Conservation (phyloP, 352 stramenopile species). For the Globisporangium irregulare region DNA sequence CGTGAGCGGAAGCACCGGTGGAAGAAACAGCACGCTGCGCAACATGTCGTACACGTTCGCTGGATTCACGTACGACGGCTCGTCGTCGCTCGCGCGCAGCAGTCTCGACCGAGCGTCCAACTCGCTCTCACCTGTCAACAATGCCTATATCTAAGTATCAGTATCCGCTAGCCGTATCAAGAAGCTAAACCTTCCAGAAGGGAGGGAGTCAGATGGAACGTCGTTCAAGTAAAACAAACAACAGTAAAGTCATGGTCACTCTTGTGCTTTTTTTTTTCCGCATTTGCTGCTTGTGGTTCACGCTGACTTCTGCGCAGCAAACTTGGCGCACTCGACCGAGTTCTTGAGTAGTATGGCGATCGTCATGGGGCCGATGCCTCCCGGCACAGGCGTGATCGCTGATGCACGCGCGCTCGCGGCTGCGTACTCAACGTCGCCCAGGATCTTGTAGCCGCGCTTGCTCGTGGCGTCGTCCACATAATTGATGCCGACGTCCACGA, state of each 20-base stretch:
- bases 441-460: constrained; percentile 90
- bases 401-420: constrained; percentile 79
- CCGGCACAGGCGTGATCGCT: constrained; percentile 97
- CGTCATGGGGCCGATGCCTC: constrained; percentile 98
- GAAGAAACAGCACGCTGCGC: constrained; percentile 59
- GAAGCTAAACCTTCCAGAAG: neutral
- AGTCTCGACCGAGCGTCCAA: constrained; percentile 32
- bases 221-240: neutral
- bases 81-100: constrained; percentile 40
- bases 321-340: constrained; percentile 58
- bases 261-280: neutral
- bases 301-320: constrained; percentile 20
- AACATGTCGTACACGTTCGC: constrained; percentile 87
- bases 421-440: constrained; percentile 97
- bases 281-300: neutral
- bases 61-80: constrained; percentile 82
- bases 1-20: constrained; percentile 30
- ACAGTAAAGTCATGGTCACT: neutral
- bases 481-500: constrained; percentile 99
- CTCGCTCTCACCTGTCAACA: constrained; percentile 14
- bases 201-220: neutral
- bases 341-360: constrained; percentile 94
- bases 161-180: constrained; percentile 4
- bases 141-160: constrained; percentile 28
- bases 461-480: constrained; percentile 86